These are phyloP conservation scores for Porcisia hertigi DNA, from an alignment of 208 protist species.

Conservation along the genomic window DNA sequence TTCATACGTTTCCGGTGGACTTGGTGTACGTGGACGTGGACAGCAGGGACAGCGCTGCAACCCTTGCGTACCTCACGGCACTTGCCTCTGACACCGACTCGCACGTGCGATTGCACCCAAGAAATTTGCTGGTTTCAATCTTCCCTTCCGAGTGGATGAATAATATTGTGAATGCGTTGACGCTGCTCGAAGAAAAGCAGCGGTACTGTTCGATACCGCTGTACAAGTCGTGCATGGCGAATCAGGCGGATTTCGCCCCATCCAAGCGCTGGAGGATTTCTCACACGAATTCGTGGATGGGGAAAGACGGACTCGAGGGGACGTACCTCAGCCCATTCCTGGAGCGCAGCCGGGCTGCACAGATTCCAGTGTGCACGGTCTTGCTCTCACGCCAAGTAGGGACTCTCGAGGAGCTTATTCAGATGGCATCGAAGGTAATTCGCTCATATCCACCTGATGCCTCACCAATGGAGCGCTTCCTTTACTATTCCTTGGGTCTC, in stretches of 20 bases:
- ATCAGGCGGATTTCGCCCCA: neutral
- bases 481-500: conserved; percentile 13
- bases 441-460: neutral
- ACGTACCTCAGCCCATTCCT: conserved; percentile 3
- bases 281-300: neutral
- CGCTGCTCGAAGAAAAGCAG: conserved; percentile 2
- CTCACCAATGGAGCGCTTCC: conserved; percentile 14
- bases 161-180: conserved; percentile 9
- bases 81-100: neutral
- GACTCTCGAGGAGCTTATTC: conserved; percentile 4
- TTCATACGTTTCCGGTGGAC: conserved; percentile 26
- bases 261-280: neutral
- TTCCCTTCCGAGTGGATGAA: conserved; percentile 34
- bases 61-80: conserved; percentile 25
- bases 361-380: conserved; percentile 11
- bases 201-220: conserved; percentile 21
- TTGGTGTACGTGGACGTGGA: conserved; percentile 45
- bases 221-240: neutral
- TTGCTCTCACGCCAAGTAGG: conserved; percentile 13
- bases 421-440: neutral
- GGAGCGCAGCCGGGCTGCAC: neutral
- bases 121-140: conserved; percentile 32
- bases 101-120: neutral
- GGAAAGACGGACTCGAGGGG: neutral
- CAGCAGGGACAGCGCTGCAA: conserved; percentile 29